These are phyloP conservation scores for Dillenia suffruticosa DNA, from an alignment of 164 flowering plant species.

Conservation along the genomic window DNA sequence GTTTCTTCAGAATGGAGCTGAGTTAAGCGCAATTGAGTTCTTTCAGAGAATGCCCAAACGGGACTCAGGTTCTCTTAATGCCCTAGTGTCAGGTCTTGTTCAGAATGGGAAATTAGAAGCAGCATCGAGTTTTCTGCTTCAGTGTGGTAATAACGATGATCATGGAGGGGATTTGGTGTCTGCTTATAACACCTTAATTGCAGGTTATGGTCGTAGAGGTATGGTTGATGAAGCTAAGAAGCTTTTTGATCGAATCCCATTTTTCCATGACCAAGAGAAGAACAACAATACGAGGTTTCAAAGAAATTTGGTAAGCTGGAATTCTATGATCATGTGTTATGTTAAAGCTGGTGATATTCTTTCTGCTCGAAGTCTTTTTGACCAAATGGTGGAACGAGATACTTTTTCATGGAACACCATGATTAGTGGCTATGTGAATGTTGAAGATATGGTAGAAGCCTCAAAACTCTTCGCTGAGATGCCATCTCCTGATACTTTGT, in stretches of 20 bases:
- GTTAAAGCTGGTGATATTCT: conserved; percentile 31
- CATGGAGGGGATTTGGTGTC: conserved; percentile 21
- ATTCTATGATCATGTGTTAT: conserved; percentile 47
- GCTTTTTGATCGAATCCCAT: conserved; percentile 31
- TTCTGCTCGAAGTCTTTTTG: conserved; percentile 41
- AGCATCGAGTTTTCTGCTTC: conserved; percentile 21
- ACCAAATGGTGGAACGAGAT: conserved; percentile 40
- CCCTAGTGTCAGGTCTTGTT: conserved; percentile 45
- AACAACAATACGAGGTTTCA: conserved; percentile 12
- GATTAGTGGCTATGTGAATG: conserved; percentile 38
- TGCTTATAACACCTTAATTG: conserved; percentile 43
- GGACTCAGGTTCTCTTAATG: conserved; percentile 33
- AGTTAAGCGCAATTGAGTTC: conserved; percentile 27
- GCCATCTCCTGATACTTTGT: conserved; percentile 33
- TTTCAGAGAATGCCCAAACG: conserved; percentile 33
- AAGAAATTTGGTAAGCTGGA: conserved; percentile 47
- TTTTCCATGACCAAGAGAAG: background rate
- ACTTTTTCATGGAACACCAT: conserved; percentile 46
- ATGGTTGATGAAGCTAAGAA: conserved; percentile 23
- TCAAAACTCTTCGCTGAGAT: conserved; percentile 29
- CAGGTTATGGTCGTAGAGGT: conserved; percentile 50
- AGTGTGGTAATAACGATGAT: conserved; percentile 5
- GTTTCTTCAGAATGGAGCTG: conserved; percentile 36
- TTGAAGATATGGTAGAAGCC: conserved; percentile 33
- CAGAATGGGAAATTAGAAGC: conserved; percentile 30